phyloP scores from a whole-genome alignment of 2,329 filamentous ascomycete genomes.

The Cryoendolithus antarcticus region DNA sequence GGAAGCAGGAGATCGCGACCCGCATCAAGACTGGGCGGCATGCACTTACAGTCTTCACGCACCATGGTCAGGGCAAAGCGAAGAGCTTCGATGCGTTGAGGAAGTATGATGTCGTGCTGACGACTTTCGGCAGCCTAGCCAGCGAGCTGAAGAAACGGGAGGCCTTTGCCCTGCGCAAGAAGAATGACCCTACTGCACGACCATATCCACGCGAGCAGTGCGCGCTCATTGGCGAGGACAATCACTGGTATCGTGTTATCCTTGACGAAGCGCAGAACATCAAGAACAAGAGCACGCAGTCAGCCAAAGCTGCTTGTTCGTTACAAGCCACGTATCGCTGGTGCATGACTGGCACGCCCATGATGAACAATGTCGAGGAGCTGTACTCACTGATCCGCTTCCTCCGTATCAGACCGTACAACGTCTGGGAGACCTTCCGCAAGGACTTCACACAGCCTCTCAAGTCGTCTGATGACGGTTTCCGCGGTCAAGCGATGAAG shows the following conservation, averaged over 20 bases:
- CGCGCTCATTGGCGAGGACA: constrained; percentile 36
- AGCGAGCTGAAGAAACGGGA: constrained; percentile 53
- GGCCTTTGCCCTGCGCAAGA: constrained; percentile 38
- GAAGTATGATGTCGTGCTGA: constrained; percentile 61
- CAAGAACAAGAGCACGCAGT: constrained; percentile 58
- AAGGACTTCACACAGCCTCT: constrained; percentile 43
- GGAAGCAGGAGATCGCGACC: constrained; percentile 64
- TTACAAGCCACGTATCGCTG: constrained; percentile 53
- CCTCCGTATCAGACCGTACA: constrained; percentile 66
- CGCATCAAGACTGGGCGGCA: constrained; percentile 50
- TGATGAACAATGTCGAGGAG: constrained; percentile 78
- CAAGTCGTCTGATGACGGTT: constrained; percentile 26
- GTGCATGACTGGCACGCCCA: constrained; percentile 70
- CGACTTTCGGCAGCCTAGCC: constrained; percentile 62
- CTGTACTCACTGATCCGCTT: constrained; percentile 68
- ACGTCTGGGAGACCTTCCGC: constrained; percentile 50
- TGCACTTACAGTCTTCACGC: constrained; percentile 52
- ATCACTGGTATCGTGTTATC: constrained; percentile 54
- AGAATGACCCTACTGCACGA: constrained; percentile 28
- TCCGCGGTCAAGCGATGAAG: constrained; percentile 43
- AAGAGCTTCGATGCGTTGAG: constrained; percentile 49
- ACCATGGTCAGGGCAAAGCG: constrained; percentile 51
- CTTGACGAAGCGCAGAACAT: constrained; percentile 72
- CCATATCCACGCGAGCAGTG: constrained; percentile 22
- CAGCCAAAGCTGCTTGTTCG: constrained; percentile 46